Base-by-base conservation (phyloP, 179 eudicot genomes). In the Nepenthes alata region DNA sequence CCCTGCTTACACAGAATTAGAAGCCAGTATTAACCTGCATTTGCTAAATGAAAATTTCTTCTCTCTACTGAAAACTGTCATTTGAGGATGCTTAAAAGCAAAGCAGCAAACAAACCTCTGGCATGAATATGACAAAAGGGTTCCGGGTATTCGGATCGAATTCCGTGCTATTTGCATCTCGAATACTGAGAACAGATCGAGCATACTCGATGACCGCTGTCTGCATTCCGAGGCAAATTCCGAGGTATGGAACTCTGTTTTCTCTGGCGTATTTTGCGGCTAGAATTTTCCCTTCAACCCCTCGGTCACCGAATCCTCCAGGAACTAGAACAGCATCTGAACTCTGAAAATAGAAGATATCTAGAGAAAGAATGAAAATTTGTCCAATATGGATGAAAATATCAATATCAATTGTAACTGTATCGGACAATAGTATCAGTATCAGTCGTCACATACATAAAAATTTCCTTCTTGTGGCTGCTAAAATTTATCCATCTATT, bases 251-350 rank as follows among this genome's bases (percentile, higher is more conserved):
- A 66, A 94, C 75, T 61, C 67, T 76, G 62, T 83, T 94, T 74
- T 94, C 96, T 55, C 97, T 73, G 57, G 99, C 97, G 72, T 87
- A 94, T 60, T 90, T 85, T 12, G 97, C 99, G 45, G 97, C 99
- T 47, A 94, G 79, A 58, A 94, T 82, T 86, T 87, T 94, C 60
- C 99, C 99, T 72, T 82, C 80, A 44, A 94, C 87, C 44, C 99
- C 99, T 68, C 99, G 81, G 66, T 94, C 99, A 13, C 99, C 99
- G 70, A 94, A 94, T 65, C 99, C 99, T 73, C 99, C 99, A 53
- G 99, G 99, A 70, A 94, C 99, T 67, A 94, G 79, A 61, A 94
- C 77, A 72, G 87, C 88, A 64, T 88, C 83, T 36, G 99, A 88
- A 64, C 83, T 82, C 99, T 94, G 85, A 58, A 76, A 61, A 63